Percentiles rank a stretch among this genome's conserved stretches.
Evolutionary conservation across 768 basidiomycete species (phyloP).

Genomic region (Naganishia friedmannii): DNA sequence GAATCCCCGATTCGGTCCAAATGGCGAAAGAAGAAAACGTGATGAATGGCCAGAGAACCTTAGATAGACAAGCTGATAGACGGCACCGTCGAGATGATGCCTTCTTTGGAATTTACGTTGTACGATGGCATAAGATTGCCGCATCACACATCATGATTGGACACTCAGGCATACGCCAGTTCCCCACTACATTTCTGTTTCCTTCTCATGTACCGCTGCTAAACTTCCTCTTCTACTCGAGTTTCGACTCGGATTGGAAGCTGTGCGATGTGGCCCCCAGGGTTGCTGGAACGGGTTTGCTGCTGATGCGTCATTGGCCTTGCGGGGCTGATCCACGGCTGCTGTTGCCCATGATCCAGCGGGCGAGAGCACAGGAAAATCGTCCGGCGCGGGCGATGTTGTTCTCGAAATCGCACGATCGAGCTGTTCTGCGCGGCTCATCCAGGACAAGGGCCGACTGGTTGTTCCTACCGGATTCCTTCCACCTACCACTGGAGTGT

Average conservation of each 20-base stretch:
- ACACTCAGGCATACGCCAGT: not conserved
- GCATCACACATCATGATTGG: not conserved
- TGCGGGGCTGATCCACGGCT: not conserved
- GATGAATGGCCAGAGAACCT: constrained; percentile 44
- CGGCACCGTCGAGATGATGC: not conserved
- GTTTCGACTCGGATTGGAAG: not conserved
- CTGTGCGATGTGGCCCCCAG: constrained; percentile 1
- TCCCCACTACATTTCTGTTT: not conserved
- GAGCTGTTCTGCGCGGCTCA: constrained; percentile 2
- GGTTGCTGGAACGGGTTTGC: constrained; percentile 1
- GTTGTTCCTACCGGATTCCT: not conserved
- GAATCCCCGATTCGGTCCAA: constrained; percentile 49
- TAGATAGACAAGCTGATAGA: not conserved
- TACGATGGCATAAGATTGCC: not conserved
- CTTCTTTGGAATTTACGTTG: not conserved
- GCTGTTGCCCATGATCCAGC: constrained; percentile 9
- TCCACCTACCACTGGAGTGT: not conserved
- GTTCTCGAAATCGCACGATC: constrained; percentile 6
- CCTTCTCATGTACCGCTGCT: constrained; percentile 13
- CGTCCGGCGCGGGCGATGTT: constrained; percentile 18
- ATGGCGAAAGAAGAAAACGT: constrained; percentile 48
- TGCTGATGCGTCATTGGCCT: not conserved
- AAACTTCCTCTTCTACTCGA: constrained; percentile 18
- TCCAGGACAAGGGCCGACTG: constrained; percentile 15
- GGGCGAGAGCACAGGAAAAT: constrained; percentile 26